Conservation (phyloP, 805 yeast species). For the Kodamaea hsintzibuensis region DNA sequence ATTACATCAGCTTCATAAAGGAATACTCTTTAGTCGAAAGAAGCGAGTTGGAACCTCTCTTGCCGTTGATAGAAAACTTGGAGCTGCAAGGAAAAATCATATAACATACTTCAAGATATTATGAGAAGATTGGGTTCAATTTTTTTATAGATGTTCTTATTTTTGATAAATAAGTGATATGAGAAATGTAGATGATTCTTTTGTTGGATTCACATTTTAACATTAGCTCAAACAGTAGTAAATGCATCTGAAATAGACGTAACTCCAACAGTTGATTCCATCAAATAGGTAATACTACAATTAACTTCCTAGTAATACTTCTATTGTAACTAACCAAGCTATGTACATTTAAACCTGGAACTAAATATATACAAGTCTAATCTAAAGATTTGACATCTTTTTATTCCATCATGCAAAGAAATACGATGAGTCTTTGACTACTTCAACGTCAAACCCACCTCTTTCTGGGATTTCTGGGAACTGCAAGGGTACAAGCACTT, state of each 20-base stretch:
- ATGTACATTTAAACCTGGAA: background rate
- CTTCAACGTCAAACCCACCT: conserved; percentile 81
- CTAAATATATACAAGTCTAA: background rate
- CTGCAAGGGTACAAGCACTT: conserved; percentile 63
- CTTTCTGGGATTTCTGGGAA: conserved; percentile 74
- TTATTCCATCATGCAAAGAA: conserved; percentile 54
- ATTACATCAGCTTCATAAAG: conserved; percentile 81
- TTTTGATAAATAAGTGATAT: background rate
- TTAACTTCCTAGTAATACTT: background rate
- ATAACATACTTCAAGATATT: conserved; percentile 17
- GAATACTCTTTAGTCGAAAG: conserved; percentile 82
- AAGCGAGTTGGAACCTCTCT: conserved; percentile 76
- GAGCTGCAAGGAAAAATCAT: conserved; percentile 85
- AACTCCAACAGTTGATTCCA: too few relatives aligned
- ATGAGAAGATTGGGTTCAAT: background rate
- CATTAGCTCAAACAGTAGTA: too few relatives aligned
- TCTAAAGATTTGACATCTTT: background rate
- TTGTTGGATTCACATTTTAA: too few relatives aligned
- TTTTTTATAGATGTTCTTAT: background rate
- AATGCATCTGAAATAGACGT: too few relatives aligned
- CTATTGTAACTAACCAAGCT: background rate
- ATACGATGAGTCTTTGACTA: conserved; percentile 71
- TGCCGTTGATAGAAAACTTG: conserved; percentile 72
- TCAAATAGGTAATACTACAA: too few relatives aligned
- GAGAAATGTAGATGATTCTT: background rate